Conservation (phyloP, 129 eudicot genomes). For the Pittosporum tobira region DNA sequence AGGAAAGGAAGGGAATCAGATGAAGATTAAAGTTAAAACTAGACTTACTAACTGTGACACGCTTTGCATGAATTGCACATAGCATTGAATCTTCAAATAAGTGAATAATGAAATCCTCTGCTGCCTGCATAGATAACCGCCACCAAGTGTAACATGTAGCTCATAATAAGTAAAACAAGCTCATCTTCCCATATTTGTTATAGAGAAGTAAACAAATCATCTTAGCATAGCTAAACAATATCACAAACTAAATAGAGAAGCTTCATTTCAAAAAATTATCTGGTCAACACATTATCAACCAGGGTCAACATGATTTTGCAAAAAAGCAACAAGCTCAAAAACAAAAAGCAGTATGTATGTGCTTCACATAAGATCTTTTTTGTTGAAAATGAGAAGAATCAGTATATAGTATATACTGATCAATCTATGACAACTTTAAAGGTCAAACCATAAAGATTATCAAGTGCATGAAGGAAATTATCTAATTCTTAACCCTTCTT, state of each 20-base stretch:
- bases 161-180: not conserved
- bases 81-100: constrained; percentile 80
- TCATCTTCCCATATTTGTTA: not conserved
- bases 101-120: constrained; percentile 63
- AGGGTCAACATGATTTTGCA: no score
- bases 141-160: not conserved
- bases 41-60: constrained; percentile 84
- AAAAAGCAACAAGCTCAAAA: no score
- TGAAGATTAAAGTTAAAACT: not conserved
- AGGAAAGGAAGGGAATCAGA: not conserved
- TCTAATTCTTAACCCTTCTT: no score
- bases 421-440: no score
- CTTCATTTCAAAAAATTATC: no score
- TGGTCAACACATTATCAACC: no score
- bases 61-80: constrained; percentile 81
- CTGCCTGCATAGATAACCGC: constrained; percentile 48
- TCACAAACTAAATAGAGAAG: not conserved
- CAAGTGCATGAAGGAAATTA: not conserved
- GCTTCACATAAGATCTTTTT: no score
- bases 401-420: no score
- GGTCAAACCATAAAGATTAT: no score
- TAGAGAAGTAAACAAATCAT: not conserved
- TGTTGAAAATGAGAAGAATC: no score
- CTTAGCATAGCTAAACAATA: not conserved
- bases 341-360: no score